Percentiles rank a stretch among this genome's conserved stretches.
Evolutionary conservation across 192 early-diverging fungal genomes (phyloP).

Genomic region (Jimgerdemannia flammicorona): DNA sequence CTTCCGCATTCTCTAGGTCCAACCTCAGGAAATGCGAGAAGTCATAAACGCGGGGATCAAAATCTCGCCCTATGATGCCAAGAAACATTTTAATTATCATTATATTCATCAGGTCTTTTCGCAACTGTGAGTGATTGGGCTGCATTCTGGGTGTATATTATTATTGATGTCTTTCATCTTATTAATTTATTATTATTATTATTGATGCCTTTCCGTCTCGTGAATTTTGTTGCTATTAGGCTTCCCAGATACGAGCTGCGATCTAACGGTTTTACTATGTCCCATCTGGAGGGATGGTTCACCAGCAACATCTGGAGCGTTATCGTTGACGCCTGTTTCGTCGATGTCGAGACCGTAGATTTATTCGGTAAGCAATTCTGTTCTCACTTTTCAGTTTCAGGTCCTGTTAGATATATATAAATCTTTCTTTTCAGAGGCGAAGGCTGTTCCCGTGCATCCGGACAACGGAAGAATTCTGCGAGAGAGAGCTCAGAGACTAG

Average conservation of each 20-base stretch:
- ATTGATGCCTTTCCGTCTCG: background rate
- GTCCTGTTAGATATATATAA: too few relatives aligned
- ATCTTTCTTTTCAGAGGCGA: conserved; percentile 12
- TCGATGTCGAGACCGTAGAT: background rate
- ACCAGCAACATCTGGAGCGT: conserved; percentile 2
- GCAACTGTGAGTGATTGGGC: conserved; percentile 11
- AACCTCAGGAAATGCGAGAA: conserved; percentile 14
- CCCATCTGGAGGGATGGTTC: conserved; percentile 8
- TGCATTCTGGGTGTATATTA: background rate
- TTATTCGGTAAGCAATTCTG: background rate
- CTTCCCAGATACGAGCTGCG: conserved; percentile 9
- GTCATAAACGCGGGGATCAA: conserved; percentile 12
- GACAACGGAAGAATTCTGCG: conserved; percentile 4
- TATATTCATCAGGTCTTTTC: conserved; percentile 18
- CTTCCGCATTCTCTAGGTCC: background rate
- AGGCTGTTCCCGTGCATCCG: conserved; percentile 12
- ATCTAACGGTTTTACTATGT: background rate
- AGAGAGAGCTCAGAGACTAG: conserved; percentile 3
- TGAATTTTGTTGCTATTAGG: background rate
- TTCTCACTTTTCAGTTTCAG: background rate
- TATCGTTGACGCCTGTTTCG: background rate
- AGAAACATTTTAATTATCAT: conserved; percentile 12
- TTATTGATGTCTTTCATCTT: too few relatives aligned
- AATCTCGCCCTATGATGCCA: conserved; percentile 12
- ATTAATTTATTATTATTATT: background rate